Evolutionary conservation across 2,329 filamentous ascomycete species (phyloP).

Genomic region (Trichophyton equinum): DNA sequence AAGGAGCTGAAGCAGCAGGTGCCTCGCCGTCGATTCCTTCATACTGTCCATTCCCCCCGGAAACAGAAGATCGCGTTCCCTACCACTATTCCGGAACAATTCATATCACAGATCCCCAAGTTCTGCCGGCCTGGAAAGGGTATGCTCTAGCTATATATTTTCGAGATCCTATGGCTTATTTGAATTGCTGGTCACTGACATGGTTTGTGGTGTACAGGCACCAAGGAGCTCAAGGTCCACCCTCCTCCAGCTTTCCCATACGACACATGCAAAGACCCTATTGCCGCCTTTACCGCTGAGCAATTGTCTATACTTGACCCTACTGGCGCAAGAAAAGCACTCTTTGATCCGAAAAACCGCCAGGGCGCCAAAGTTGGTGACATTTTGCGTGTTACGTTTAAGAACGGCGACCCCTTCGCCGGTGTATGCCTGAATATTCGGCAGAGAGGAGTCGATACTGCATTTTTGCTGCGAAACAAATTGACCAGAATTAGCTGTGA

Average conservation of each 20-base stretch:
- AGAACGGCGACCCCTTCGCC: constrained; percentile 75
- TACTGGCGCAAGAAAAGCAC: constrained; percentile 63
- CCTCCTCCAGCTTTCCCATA: constrained; percentile 45
- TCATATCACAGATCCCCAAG: constrained; percentile 31
- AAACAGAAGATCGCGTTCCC: constrained; percentile 31
- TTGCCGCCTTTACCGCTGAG: constrained; percentile 52
- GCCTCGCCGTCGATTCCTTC: constrained; percentile 37
- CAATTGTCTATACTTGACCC: constrained; percentile 72
- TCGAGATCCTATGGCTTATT: neutral
- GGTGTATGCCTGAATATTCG: constrained; percentile 82
- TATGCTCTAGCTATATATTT: constrained; percentile 16
- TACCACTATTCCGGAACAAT: constrained; percentile 29
- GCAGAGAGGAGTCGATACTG: constrained; percentile 75
- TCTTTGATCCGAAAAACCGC: constrained; percentile 63
- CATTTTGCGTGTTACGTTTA: constrained; percentile 77
- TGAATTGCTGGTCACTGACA: constrained; percentile 6
- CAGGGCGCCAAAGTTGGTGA: constrained; percentile 77
- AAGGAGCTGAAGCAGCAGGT: constrained; percentile 43
- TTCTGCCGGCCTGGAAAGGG: constrained; percentile 28
- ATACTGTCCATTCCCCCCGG: constrained; percentile 36
- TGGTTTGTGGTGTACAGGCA: constrained; percentile 18
- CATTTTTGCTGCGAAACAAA: constrained; percentile 73
- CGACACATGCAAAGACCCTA: constrained; percentile 45
- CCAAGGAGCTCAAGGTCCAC: constrained; percentile 39
- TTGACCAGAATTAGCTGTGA: constrained; percentile 80